phyloP scores from a whole-genome alignment of 495 filamentous ascomycete genomes.

The Aspergillus kassunensis region DNA sequence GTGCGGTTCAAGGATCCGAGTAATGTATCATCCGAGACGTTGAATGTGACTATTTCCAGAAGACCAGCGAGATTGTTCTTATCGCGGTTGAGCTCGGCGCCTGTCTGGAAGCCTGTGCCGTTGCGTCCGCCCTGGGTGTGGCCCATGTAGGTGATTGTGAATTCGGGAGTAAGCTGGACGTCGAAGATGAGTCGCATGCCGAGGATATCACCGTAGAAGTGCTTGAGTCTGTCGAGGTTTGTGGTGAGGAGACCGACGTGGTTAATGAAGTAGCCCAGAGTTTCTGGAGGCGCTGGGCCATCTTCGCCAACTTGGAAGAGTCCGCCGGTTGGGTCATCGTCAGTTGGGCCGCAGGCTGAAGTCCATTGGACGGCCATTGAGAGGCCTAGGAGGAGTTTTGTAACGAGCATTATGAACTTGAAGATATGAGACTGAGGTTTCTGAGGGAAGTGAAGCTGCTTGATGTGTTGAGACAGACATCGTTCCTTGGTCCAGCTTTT shows the following conservation, averaged over 20 bases:
- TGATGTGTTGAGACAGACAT: not conserved
- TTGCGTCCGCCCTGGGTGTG: conserved; percentile 3
- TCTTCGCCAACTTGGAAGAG: conserved; percentile 5
- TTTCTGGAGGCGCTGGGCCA: conserved; percentile 4
- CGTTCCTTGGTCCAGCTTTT: not conserved
- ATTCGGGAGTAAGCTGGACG: conserved; percentile 1
- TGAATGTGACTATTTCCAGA: conserved; percentile 7
- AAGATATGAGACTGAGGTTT: not conserved
- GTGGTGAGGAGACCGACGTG: conserved; percentile 8
- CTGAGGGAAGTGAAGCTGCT: not conserved
- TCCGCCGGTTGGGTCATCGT: not conserved
- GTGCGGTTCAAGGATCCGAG: not conserved
- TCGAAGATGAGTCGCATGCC: conserved; percentile 9
- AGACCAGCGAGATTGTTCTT: conserved; percentile 11
- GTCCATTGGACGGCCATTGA: not conserved
- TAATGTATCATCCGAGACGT: conserved; percentile 2
- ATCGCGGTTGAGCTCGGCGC: not conserved
- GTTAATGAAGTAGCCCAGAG: conserved; percentile 8
- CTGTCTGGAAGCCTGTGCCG: conserved; percentile 5
- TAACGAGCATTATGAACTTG: conserved; percentile 1
- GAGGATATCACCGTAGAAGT: conserved; percentile 8
- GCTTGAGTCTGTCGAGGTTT: not conserved
- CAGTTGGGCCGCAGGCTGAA: not conserved
- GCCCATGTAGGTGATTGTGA: conserved; percentile 7
- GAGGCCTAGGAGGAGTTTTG: not conserved